These are phyloP conservation scores for Candida caryicola DNA, from an alignment of 805 yeast species.

Conservation along the genomic window DNA sequence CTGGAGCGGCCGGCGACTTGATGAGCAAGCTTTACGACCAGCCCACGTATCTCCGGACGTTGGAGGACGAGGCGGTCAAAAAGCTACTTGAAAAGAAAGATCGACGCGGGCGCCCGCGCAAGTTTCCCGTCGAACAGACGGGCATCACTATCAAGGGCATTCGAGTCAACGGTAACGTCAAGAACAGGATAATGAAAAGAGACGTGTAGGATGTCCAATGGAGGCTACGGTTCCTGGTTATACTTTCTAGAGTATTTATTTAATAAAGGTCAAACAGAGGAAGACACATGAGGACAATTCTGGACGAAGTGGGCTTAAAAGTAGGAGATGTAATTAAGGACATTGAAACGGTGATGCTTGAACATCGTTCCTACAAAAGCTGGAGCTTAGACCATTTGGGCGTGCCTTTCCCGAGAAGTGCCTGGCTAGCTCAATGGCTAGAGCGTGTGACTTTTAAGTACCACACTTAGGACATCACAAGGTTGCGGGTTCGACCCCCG, in stretches of 20 bases:
- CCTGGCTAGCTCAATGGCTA: conserved; percentile 8
- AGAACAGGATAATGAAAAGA: conserved; percentile 8
- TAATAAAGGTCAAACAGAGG: no score
- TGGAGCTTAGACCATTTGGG: no score
- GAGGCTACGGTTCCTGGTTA: no score
- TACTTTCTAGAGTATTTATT: no score
- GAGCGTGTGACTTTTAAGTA: conserved; percentile 5
- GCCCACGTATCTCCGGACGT: conserved; percentile 27
- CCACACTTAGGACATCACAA: conserved; percentile 1
- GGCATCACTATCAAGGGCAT: conserved; percentile 45
- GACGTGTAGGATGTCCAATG: no score
- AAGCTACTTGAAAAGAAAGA: conserved; percentile 39
- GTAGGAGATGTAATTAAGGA: no score
- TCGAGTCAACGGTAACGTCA: conserved; percentile 33
- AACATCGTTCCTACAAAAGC: no score
- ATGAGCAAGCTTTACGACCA: conserved; percentile 24
- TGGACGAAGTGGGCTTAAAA: no score
- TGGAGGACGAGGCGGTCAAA: conserved; percentile 32
- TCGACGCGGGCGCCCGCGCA: conserved; percentile 50
- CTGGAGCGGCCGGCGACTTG: conserved; percentile 3
- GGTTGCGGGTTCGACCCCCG: conserved; percentile 8
- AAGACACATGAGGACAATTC: no score
- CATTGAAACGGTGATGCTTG: no score
- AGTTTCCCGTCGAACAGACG: conserved; percentile 46
- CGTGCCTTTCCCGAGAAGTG: no score